Evolutionary conservation across 805 yeast genomes (phyloP), one percentile per base, ranked within the genome.

Genomic region (Candida insectorum): DNA sequence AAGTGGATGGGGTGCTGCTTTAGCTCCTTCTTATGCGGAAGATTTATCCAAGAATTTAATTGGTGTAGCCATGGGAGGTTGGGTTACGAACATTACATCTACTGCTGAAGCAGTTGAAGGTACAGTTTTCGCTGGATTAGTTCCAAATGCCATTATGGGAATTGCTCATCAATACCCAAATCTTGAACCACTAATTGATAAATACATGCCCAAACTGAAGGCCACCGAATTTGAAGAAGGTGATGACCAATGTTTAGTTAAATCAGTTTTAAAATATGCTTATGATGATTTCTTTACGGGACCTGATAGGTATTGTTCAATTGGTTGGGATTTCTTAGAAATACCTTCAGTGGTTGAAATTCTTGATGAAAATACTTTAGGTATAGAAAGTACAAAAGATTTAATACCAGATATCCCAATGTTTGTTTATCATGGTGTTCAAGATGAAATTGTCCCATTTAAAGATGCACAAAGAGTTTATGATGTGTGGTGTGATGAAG

Each of bases 1-100:
- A 7, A 33, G 56, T 11, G 49, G 56, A 4, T 60, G 67, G 67
- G 63, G 62, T 6, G 52, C 57, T 2, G 48, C 51, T 4, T 36
- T 57, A 16, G 60, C 53, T 34, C 62, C 62, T 4, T 27, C 39
- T 2, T 60, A 60, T 33, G 63, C 64, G 4, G 60, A 60, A 2
- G 65, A 60, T 40, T 33, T 40, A n/a, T 30, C 16, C 34, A 34
- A 36, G 13, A 47, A 26, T 27, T 48, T 34, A 3, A 28, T 43
- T 19, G 66, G 65, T 14, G 58, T 48, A 9, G 59, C 60, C 1
- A 19, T 58, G 13, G 65, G 65, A 6, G 65, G 65, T 6, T 45
- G 54, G 39, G 54, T 52, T 5, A 47, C 57, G 14, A 57, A 60
- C 31, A 30, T 61, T 7, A 55, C 60, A 4, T 46, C 43, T 10